Evolutionary conservation across 352 stramenopile species (phyloP).

Genomic region (Hyaloperonospora arabidopsidis): DNA sequence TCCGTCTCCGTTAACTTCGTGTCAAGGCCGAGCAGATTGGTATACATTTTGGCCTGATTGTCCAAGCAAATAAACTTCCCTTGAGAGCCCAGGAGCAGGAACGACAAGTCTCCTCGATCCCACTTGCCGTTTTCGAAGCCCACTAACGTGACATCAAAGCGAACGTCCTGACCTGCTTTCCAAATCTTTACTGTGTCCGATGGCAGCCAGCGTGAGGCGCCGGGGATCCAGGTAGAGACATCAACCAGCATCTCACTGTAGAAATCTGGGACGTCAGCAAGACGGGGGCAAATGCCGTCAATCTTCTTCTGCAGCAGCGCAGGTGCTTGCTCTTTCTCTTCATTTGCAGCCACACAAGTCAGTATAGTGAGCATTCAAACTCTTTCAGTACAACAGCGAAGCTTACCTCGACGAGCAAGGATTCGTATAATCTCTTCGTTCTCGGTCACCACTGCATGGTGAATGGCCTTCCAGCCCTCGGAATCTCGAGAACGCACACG

Average conservation of each 20-base stretch:
- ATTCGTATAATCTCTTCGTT: slow-evolving; percentile 56
- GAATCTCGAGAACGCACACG: slow-evolving; percentile 55
- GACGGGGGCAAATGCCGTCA: slow-evolving; percentile 31
- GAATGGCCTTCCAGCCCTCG: slow-evolving; percentile 55
- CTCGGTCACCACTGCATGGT: slow-evolving; percentile 48
- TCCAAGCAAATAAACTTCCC: slow-evolving; percentile 49
- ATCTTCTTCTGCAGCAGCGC: slow-evolving; percentile 48
- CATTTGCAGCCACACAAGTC: slow-evolving; percentile 1
- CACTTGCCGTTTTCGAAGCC: slow-evolving; percentile 57
- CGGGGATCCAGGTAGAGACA: slow-evolving; percentile 63
- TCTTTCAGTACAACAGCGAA: neutral
- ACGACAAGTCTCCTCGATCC: slow-evolving; percentile 57
- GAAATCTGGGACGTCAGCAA: slow-evolving; percentile 49
- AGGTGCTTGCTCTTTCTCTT: slow-evolving; percentile 56
- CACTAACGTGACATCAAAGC: slow-evolving; percentile 59
- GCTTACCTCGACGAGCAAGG: slow-evolving; percentile 38
- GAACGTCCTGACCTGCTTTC: slow-evolving; percentile 52
- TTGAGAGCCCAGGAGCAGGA: slow-evolving; percentile 41
- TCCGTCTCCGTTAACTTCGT: slow-evolving; percentile 27
- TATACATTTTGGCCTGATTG: slow-evolving; percentile 39
- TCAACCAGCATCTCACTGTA: slow-evolving; percentile 62
- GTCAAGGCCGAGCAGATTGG: slow-evolving; percentile 33
- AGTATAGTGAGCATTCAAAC: neutral
- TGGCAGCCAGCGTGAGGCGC: slow-evolving; percentile 56
- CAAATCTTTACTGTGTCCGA: slow-evolving; percentile 72